These are phyloP conservation scores for Thyridium curvatum DNA, from an alignment of 2,329 filamentous ascomycete genomes.

Conservation along the genomic window DNA sequence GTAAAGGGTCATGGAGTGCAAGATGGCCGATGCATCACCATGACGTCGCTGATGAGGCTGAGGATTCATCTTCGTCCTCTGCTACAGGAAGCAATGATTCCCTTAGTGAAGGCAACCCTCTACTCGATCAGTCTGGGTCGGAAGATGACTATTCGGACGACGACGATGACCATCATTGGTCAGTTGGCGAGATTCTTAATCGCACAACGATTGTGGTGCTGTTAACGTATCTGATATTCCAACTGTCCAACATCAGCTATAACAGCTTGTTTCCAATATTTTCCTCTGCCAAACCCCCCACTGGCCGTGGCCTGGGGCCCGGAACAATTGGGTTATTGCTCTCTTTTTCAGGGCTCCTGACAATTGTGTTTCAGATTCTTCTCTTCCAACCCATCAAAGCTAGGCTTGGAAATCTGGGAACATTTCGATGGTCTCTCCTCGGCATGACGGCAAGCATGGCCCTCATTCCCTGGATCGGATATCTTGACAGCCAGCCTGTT, in stretches of 20 bases:
- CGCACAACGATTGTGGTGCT: slow-evolving; percentile 78
- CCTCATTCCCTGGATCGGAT: slow-evolving; percentile 85
- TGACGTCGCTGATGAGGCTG: slow-evolving; percentile 1
- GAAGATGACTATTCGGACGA: slow-evolving; percentile 11
- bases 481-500: slow-evolving; percentile 53
- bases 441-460: slow-evolving; percentile 78
- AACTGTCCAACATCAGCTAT: slow-evolving; percentile 89
- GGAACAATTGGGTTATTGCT: slow-evolving; percentile 79
- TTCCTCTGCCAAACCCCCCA: slow-evolving; percentile 66
- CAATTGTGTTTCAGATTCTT: slow-evolving; percentile 84
- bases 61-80: background rate
- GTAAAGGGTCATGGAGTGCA: slow-evolving; percentile 17
- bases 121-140: too few relatives aligned
- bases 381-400: slow-evolving; percentile 75
- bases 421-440: slow-evolving; percentile 72
- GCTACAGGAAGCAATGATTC: slow-evolving; percentile 2
- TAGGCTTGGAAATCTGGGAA: slow-evolving; percentile 76
- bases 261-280: slow-evolving; percentile 96
- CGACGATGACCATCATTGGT: slow-evolving; percentile 8
- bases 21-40: slow-evolving; percentile 11
- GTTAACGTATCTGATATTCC: slow-evolving; percentile 84
- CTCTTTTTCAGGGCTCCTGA: slow-evolving; percentile 76
- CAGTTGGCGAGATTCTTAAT: slow-evolving; percentile 57
- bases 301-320: slow-evolving; percentile 69
- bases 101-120: too few relatives aligned